A percentile compares a stretch with the other conserved stretches of the same genome.
Evolutionary conservation across 2,329 filamentous ascomycete genomes (phyloP).

Genomic region (Balansia obtecta): DNA sequence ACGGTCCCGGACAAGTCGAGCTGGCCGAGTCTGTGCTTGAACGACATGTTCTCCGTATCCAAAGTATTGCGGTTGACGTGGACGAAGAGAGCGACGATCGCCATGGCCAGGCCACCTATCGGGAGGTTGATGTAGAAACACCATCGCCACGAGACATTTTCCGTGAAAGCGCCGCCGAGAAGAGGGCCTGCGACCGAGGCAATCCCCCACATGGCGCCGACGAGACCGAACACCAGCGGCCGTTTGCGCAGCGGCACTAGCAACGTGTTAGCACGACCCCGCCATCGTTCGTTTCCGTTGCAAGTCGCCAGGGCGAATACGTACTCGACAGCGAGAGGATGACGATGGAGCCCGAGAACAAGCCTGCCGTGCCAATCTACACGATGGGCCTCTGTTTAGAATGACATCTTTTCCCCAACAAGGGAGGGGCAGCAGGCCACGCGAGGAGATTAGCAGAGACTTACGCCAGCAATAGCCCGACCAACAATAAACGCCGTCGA

Average conservation of each 20-base stretch:
- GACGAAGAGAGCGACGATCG: slow-evolving; percentile 35
- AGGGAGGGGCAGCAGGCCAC: neutral
- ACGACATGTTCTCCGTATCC: slow-evolving; percentile 19
- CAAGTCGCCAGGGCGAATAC: slow-evolving; percentile 4
- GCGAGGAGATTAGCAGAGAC: slow-evolving; percentile 6
- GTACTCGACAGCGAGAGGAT: slow-evolving; percentile 22
- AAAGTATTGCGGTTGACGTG: slow-evolving; percentile 24
- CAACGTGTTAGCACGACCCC: slow-evolving; percentile 3
- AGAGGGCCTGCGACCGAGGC: slow-evolving; percentile 38
- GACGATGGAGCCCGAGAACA: slow-evolving; percentile 37
- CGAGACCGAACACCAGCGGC: slow-evolving; percentile 40
- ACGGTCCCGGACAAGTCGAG: slow-evolving; percentile 37
- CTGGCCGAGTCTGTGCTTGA: slow-evolving; percentile 26
- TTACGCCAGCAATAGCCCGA: slow-evolving; percentile 34
- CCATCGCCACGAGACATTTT: slow-evolving; percentile 39
- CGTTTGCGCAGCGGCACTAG: slow-evolving; percentile 40
- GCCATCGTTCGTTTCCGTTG: no score
- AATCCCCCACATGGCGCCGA: slow-evolving; percentile 44
- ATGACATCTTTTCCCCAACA: no score
- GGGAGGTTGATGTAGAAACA: slow-evolving; percentile 37
- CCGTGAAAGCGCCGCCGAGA: slow-evolving; percentile 36
- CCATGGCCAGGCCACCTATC: slow-evolving; percentile 33
- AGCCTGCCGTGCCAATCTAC: slow-evolving; percentile 34
- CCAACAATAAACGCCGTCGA: slow-evolving; percentile 39
- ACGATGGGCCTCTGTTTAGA: neutral